phyloP scores from a whole-genome alignment of 257 asterid species.

The Oldenlandia corymbosa region DNA sequence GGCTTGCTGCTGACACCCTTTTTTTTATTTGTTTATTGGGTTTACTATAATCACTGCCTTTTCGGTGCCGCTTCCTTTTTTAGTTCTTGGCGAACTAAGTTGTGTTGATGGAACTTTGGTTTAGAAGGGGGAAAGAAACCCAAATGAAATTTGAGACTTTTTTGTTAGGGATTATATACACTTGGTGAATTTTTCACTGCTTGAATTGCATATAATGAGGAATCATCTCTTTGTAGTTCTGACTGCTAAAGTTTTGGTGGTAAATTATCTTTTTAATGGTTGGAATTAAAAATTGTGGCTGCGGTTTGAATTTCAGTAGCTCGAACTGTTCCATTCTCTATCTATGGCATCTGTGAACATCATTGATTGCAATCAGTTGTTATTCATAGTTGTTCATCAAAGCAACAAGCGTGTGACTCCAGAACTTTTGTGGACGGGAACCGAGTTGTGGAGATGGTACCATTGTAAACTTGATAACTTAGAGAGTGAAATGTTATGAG shows the following conservation, averaged over 20 bases:
- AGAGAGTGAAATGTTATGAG: not conserved
- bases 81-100: too few relatives aligned
- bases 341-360: not conserved
- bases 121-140: not conserved
- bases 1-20: slow-evolving; percentile 10
- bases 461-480: not conserved
- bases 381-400: not conserved
- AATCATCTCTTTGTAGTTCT: too few relatives aligned
- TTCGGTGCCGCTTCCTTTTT: not conserved
- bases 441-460: not conserved
- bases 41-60: slow-evolving; percentile 7
- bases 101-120: not conserved
- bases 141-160: not conserved
- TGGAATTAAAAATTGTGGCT: not conserved
- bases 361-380: not conserved
- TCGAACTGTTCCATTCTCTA: too few relatives aligned
- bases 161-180: not conserved
- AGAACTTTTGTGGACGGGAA: not conserved
- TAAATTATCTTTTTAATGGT: not conserved
- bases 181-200: not conserved
- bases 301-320: not conserved
- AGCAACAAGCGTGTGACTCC: not conserved
- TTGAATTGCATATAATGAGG: too few relatives aligned
- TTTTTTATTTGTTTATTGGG: too few relatives aligned
- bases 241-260: not conserved